Base-by-base conservation (phyloP, 179 eudicot species). In the Sideroxylon spinosum region DNA sequence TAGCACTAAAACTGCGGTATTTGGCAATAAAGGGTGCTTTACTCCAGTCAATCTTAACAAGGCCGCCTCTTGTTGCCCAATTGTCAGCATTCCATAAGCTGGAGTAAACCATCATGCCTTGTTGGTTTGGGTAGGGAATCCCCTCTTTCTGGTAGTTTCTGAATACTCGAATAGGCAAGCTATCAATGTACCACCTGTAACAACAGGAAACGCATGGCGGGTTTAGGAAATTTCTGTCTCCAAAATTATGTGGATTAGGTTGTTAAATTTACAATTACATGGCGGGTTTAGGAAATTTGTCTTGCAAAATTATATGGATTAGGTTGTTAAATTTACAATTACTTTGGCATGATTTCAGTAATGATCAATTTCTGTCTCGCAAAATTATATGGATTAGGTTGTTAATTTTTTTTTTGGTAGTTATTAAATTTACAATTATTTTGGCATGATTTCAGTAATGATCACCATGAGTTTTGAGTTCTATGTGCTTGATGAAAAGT, bases 41-140 rank as follows among this genome's bases (percentile, higher is more conserved):
- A 0, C 9, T 77, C 92, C 94, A 89, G 75, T 91, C 83, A 22
- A 86, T 87, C 79, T 85, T 86, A n/a, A 84, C 86, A 6, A 78
- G 83, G 9, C 90, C 95, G 8, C 90, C 89, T 80, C 89, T 89
- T 13, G 91, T 89, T 16, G 95, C 95, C 92, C 92, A 91, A 52
- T 85, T 79, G 60, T 91, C 91, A 1, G 90, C 92, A 65, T 91
- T 87, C 92, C 92, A 91, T 2, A 88, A 74, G 83, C 91, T 91
- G 19, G 89, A 77, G 20, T 86, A 86, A 0, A 76, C 83, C 20
- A 76, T 70, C 94, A 89, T 86, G 26, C 87, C 86, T 61, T 88
- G 90, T 44, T 84, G 57, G 72, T 82, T 84, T 23, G 91, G 91
- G 79, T 73, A 90, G 17, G 84, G 84, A 20, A 85, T 85, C 20